phyloP scores from a whole-genome alignment of 2,329 filamentous ascomycete genomes.

The Chaetomium olivaceum region DNA sequence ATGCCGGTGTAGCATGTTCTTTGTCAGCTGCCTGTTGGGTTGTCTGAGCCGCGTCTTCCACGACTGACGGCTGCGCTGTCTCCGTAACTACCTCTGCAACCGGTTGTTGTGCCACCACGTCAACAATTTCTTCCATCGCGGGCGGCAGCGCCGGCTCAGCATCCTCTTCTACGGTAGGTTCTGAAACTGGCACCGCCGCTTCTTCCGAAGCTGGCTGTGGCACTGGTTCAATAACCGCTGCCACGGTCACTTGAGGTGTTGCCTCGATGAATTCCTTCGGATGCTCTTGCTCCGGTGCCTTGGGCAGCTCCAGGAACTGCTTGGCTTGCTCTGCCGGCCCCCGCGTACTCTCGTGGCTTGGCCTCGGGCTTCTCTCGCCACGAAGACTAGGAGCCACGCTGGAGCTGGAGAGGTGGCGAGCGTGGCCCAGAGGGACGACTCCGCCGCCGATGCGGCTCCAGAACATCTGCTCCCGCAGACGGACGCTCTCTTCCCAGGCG shows the following conservation, averaged over 20 bases:
- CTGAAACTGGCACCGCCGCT: neutral
- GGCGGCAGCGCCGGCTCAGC: neutral
- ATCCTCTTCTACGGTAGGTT: neutral
- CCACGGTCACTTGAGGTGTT: neutral
- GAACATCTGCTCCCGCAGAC: conserved; percentile 91
- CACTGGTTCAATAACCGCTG: neutral
- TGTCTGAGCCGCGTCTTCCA: neutral
- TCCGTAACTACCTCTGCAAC: neutral
- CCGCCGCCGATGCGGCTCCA: conserved; percentile 93
- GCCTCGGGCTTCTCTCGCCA: conserved; percentile 32
- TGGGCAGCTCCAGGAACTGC: conserved; percentile 16
- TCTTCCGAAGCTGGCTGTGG: neutral
- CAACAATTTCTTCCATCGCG: neutral
- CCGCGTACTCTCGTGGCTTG: conserved; percentile 28
- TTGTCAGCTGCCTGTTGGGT: neutral
- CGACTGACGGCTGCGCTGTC: neutral
- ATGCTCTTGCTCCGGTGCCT: conserved; percentile 7
- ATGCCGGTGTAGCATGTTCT: neutral
- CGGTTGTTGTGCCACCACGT: neutral
- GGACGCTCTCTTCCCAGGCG: conserved; percentile 93
- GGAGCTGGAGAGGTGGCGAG: conserved; percentile 28
- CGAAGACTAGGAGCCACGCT: conserved; percentile 28
- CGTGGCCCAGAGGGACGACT: conserved; percentile 66
- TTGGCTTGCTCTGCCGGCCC: conserved; percentile 4
- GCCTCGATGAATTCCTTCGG: neutral